A percentile compares a stretch with the other conserved stretches of the same genome.
Evolutionary conservation across 192 early-diverging fungal genomes (phyloP).

Genomic region (Backusella luteola): DNA sequence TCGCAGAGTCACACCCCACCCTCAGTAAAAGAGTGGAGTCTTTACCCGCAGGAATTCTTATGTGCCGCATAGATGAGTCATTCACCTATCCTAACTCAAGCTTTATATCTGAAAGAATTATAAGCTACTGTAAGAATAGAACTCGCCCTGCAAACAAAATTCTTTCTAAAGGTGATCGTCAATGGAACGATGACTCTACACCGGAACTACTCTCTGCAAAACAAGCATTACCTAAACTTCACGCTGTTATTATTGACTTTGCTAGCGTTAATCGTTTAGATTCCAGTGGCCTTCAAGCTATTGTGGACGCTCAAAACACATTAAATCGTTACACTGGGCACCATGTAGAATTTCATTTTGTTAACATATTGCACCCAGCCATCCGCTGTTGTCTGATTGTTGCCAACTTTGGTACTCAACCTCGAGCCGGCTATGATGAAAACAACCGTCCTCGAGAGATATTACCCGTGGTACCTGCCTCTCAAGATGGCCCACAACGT

Average conservation of each 20-base stretch:
- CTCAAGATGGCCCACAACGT: slow-evolving; percentile 27
- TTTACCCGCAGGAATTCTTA: slow-evolving; percentile 62
- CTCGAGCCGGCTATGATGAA: not conserved
- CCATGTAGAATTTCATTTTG: slow-evolving; percentile 38
- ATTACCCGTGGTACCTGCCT: slow-evolving; percentile 32
- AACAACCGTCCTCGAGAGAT: slow-evolving; percentile 21
- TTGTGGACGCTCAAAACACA: slow-evolving; percentile 34
- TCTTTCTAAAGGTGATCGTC: slow-evolving; percentile 25
- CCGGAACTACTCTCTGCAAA: slow-evolving; percentile 32
- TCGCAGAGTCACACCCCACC: slow-evolving; percentile 23
- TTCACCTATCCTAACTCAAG: slow-evolving; percentile 74
- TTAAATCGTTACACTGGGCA: slow-evolving; percentile 33
- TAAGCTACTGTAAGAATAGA: slow-evolving; percentile 28
- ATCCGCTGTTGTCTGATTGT: slow-evolving; percentile 33
- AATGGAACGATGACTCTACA: slow-evolving; percentile 34
- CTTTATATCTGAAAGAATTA: slow-evolving; percentile 59
- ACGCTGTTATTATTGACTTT: slow-evolving; percentile 37
- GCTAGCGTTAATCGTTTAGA: slow-evolving; percentile 38
- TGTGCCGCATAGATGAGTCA: slow-evolving; percentile 70
- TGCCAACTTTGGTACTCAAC: slow-evolving; percentile 36
- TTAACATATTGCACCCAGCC: slow-evolving; percentile 26
- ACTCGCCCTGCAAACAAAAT: slow-evolving; percentile 14
- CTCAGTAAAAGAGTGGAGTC: slow-evolving; percentile 28
- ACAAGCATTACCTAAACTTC: slow-evolving; percentile 22
- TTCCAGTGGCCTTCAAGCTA: slow-evolving; percentile 37